A percentile compares a stretch with the other conserved stretches of the same genome.
phyloP scores from a whole-genome alignment of 208 protist species.

The Trypanosomatidae sp. region DNA sequence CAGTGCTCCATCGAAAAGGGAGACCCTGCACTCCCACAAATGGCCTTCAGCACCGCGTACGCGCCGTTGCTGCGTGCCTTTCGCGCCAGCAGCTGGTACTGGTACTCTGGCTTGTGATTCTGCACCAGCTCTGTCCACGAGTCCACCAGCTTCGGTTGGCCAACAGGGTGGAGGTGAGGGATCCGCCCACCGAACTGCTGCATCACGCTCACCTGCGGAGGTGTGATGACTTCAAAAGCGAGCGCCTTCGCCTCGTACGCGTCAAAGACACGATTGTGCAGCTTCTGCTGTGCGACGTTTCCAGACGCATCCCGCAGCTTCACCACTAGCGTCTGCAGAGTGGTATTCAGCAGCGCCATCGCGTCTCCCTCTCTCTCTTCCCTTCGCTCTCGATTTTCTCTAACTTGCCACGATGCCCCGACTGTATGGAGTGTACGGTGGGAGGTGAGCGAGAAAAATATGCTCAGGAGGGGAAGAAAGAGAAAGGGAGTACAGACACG shows the following conservation, averaged over 20 bases:
- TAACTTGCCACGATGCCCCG: too few species aligned
- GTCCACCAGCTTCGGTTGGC: slow-evolving; percentile 74
- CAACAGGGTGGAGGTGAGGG: slow-evolving; percentile 71
- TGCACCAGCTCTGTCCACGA: slow-evolving; percentile 73
- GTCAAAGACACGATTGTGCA: slow-evolving; percentile 91
- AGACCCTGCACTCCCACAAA: slow-evolving; percentile 76
- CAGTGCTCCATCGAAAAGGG: slow-evolving; percentile 87
- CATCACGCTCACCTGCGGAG: slow-evolving; percentile 78
- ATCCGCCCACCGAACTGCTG: slow-evolving; percentile 56
- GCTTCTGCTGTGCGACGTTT: slow-evolving; percentile 86
- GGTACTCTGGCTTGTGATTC: slow-evolving; percentile 69
- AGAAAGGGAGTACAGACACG: too few species aligned
- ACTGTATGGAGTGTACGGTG: too few species aligned
- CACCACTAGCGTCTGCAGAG: slow-evolving; percentile 83
- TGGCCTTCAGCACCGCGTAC: slow-evolving; percentile 72
- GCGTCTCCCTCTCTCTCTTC: too few species aligned
- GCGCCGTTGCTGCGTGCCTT: slow-evolving; percentile 68
- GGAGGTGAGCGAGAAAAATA: too few species aligned
- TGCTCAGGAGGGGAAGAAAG: too few species aligned
- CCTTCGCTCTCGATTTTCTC: too few species aligned
- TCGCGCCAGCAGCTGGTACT: slow-evolving; percentile 84
- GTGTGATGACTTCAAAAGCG: slow-evolving; percentile 82
- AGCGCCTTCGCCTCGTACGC: slow-evolving; percentile 90
- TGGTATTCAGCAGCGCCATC: slow-evolving; percentile 89
- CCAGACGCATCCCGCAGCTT: slow-evolving; percentile 81